Evolutionary conservation across 2,329 filamentous ascomycete genomes (phyloP).

Genomic region (Botrytis byssoidea): DNA sequence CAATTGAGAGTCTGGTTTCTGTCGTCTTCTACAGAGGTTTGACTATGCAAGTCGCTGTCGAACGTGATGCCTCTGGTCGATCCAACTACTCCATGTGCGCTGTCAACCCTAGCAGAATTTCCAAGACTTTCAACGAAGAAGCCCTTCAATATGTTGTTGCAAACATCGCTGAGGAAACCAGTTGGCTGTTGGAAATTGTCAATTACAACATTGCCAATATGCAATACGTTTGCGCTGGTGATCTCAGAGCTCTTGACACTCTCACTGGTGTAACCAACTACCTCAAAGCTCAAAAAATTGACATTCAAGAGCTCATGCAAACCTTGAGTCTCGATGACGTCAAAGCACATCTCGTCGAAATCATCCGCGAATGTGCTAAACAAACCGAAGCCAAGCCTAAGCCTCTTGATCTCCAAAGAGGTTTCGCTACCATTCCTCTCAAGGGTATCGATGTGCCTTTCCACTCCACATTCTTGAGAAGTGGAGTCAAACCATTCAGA

Average conservation of each 20-base stretch:
- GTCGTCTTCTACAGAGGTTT: slow-evolving; percentile 99
- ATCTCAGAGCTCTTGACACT: slow-evolving; percentile 69
- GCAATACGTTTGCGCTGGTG: slow-evolving; percentile 72
- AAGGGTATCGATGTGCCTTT: slow-evolving; percentile 98
- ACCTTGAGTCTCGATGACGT: slow-evolving; percentile 85
- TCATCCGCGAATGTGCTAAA: slow-evolving; percentile 85
- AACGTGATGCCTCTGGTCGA: slow-evolving; percentile 86
- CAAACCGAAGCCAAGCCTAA: slow-evolving; percentile 85
- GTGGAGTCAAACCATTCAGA: slow-evolving; percentile 97
- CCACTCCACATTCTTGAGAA: slow-evolving; percentile 97
- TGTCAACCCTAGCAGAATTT: slow-evolving; percentile 96
- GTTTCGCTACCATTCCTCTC: slow-evolving; percentile 94
- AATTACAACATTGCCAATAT: slow-evolving; percentile 81
- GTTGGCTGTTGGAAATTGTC: slow-evolving; percentile 97
- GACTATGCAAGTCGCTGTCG: slow-evolving; percentile 98
- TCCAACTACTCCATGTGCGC: slow-evolving; percentile 99
- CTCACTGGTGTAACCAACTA: slow-evolving; percentile 77
- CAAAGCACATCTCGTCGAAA: slow-evolving; percentile 83
- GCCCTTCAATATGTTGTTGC: slow-evolving; percentile 95
- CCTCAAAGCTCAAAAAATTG: slow-evolving; percentile 94
- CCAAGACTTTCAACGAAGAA: slow-evolving; percentile 97
- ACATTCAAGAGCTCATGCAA: slow-evolving; percentile 89
- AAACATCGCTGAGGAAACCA: slow-evolving; percentile 90
- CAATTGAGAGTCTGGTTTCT: slow-evolving; percentile 97
- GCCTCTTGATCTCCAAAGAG: slow-evolving; percentile 86